Evolutionary conservation across 2,329 filamentous ascomycete genomes (phyloP).

Genomic region (Gyromitra esculenta): DNA sequence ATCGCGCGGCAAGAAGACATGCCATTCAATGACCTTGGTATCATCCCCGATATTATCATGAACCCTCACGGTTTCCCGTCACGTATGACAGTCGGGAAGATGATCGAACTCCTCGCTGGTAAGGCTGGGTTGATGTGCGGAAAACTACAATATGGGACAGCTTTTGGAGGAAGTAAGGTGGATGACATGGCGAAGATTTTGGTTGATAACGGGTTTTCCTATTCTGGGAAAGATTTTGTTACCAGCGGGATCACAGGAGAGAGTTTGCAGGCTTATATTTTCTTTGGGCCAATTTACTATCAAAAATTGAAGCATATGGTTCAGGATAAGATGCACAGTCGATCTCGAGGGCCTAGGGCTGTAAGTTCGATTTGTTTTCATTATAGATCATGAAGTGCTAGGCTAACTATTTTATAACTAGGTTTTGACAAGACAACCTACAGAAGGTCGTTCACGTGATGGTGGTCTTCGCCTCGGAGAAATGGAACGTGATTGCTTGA

Average conservation of each 20-base stretch:
- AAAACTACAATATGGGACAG: constrained; percentile 87
- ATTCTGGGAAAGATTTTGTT: constrained; percentile 96
- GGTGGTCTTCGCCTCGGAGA: constrained; percentile 93
- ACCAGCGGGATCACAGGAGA: constrained; percentile 88
- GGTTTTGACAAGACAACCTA: constrained; percentile 93
- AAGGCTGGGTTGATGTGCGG: constrained; percentile 91
- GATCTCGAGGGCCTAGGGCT: constrained; percentile 86
- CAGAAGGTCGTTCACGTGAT: constrained; percentile 90
- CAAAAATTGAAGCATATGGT: constrained; percentile 99
- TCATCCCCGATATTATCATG: constrained; percentile 99
- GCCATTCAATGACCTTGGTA: constrained; percentile 89
- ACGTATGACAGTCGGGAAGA: constrained; percentile 98
- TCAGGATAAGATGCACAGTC: constrained; percentile 99
- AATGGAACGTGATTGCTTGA: constrained; percentile 98
- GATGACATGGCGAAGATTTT: constrained; percentile 89
- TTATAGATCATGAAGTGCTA: neutral
- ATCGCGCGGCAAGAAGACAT: constrained; percentile 97
- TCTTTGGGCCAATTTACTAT: constrained; percentile 99
- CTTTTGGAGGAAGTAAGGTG: constrained; percentile 82
- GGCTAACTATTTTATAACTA: constrained; percentile 16
- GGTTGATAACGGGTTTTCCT: constrained; percentile 88
- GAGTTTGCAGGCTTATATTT: constrained; percentile 92
- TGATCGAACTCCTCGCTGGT: constrained; percentile 92
- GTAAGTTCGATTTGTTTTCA: constrained; percentile 44
- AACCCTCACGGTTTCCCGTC: constrained; percentile 99